Percentiles rank a stretch among this genome's conserved stretches.
These are phyloP conservation scores for Angomonas ambiguus DNA, from an alignment of 208 protist genomes.

Conservation along the genomic window DNA sequence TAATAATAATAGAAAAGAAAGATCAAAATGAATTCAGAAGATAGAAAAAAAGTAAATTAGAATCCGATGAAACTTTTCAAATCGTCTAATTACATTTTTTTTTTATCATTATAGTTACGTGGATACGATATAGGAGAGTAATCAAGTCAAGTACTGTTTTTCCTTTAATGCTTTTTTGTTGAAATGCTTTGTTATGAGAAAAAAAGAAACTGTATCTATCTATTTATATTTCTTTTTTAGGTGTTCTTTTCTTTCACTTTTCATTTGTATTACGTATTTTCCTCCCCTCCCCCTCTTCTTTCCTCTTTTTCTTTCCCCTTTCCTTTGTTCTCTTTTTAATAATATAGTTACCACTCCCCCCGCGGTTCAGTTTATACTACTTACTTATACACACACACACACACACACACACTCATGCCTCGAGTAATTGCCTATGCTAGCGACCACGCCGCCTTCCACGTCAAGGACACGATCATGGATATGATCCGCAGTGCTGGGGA, in stretches of 20 bases:
- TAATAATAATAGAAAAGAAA: too few species aligned
- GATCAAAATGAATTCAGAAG: too few species aligned
- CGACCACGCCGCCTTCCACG: conserved; percentile 82
- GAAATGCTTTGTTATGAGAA: background rate
- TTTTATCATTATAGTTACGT: too few species aligned
- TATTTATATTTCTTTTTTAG: background rate
- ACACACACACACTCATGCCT: background rate
- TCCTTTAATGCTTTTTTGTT: background rate
- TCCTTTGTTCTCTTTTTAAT: background rate
- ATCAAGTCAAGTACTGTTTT: background rate
- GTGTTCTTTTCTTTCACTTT: conserved; percentile 1
- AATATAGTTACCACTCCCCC: background rate
- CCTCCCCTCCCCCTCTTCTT: background rate
- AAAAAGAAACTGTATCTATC: background rate
- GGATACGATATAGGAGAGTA: too few species aligned
- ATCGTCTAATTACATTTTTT: too few species aligned
- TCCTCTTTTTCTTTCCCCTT: background rate
- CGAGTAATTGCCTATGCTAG: conserved; percentile 77
- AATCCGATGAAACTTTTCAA: too few species aligned
- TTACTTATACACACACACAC: background rate
- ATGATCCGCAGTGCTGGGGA: conserved; percentile 40
- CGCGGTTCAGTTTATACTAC: background rate
- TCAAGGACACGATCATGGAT: conserved; percentile 59
- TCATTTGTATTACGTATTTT: background rate
- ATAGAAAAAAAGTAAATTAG: too few species aligned